A percentile compares a stretch with the other conserved stretches of the same genome.
These are phyloP conservation scores for Populus hybrid DNA, from an alignment of 441 rosid genomes.

Conservation along the genomic window DNA sequence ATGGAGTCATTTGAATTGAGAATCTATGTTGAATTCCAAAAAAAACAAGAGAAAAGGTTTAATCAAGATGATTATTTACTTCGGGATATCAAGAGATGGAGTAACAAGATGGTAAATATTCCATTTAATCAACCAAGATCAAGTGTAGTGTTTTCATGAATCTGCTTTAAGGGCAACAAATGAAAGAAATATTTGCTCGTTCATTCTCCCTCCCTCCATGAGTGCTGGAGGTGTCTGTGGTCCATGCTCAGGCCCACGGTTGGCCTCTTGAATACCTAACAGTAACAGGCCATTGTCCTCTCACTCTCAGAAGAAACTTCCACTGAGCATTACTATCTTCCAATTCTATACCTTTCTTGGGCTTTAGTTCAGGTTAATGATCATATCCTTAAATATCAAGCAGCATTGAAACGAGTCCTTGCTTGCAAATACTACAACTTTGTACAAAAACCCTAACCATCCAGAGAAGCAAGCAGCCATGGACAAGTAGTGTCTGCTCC, in stretches of 20 bases:
- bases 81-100: too few species aligned
- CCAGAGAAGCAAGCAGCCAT: slow-evolving; percentile 1
- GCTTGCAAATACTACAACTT: background rate
- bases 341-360: background rate
- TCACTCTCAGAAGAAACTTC: background rate
- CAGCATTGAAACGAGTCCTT: background rate
- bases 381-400: background rate
- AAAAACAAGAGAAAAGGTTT: too few species aligned
- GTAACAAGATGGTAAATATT: too few species aligned
- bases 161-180: too few species aligned
- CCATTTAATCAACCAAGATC: too few species aligned
- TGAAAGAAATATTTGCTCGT: too few species aligned
- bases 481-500: background rate
- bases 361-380: background rate
- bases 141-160: too few species aligned
- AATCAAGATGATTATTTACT: too few species aligned
- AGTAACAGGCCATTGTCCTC: background rate
- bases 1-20: too few species aligned
- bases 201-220: background rate
- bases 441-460: slow-evolving; percentile 13
- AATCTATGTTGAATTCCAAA: too few species aligned
- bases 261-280: background rate
- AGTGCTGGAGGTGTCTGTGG: background rate
- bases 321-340: background rate
- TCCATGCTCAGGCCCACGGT: background rate